phyloP scores from a whole-genome alignment of 2,329 filamentous ascomycete genomes.

The Monosporascus sp. region DNA sequence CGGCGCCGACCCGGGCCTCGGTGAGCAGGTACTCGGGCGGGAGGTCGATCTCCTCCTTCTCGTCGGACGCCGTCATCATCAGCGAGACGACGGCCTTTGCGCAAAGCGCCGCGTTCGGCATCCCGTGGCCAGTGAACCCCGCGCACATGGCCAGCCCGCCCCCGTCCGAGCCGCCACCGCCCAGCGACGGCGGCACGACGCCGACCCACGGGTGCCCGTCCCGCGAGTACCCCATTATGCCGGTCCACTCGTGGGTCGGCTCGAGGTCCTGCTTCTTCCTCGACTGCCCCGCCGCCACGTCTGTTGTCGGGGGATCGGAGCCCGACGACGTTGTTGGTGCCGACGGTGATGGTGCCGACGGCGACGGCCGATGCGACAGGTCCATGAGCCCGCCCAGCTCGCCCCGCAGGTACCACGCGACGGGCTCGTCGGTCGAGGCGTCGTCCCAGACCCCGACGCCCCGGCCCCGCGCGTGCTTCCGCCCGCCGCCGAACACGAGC shows the following conservation, averaged over 20 bases:
- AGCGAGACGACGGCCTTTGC: conserved; percentile 55
- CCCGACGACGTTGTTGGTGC: no score
- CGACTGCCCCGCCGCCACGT: conserved; percentile 1
- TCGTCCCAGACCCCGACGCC: conserved; percentile 57
- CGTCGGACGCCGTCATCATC: conserved; percentile 44
- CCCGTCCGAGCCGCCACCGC: conserved; percentile 53
- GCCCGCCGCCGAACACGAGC: conserved; percentile 68
- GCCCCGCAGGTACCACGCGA: conserved; percentile 51
- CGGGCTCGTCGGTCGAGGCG: conserved; percentile 47
- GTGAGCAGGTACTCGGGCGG: conserved; percentile 37
- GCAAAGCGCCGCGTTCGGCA: conserved; percentile 66
- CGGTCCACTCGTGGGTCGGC: conserved; percentile 65
- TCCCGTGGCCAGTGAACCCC: conserved; percentile 71
- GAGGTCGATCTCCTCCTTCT: conserved; percentile 34
- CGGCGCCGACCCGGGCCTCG: conserved; percentile 24
- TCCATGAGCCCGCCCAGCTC: conserved; percentile 38
- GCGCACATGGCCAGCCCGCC: conserved; percentile 58
- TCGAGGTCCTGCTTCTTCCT: conserved; percentile 37
- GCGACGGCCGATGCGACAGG: conserved; percentile 22
- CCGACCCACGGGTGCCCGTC: conserved; percentile 70
- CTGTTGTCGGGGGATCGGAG: background rate
- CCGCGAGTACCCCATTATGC: conserved; percentile 71
- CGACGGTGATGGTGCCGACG: background rate
- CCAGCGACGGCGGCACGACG: conserved; percentile 46
- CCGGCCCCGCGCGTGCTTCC: conserved; percentile 47